Evolutionary conservation across 352 stramenopile species (phyloP).

Genomic region (Pythium aristosporum): DNA sequence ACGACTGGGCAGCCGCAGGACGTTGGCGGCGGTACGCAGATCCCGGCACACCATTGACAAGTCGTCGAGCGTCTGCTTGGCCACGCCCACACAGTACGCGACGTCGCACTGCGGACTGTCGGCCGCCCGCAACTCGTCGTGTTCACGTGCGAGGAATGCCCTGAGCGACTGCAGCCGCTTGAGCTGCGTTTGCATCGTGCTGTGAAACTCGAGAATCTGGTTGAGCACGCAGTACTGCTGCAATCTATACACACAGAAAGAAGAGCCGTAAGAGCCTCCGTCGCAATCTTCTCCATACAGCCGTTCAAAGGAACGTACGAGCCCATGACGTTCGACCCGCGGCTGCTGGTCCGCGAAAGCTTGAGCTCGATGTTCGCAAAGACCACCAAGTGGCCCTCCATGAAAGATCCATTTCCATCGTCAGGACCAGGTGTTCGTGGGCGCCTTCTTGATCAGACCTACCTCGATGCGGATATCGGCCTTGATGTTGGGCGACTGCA

Average conservation of each 20-base stretch:
- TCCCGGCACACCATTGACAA: constrained; percentile 57
- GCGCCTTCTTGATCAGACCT: background rate
- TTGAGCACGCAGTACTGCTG: constrained; percentile 84
- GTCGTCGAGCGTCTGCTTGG: constrained; percentile 47
- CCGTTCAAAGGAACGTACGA: constrained; percentile 34
- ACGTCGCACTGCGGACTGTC: constrained; percentile 51
- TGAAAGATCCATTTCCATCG: too few relatives aligned
- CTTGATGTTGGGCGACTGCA: constrained; percentile 48
- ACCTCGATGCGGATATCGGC: constrained; percentile 75
- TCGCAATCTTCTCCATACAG: background rate
- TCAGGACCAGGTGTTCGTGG: too few relatives aligned
- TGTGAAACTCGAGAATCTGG: constrained; percentile 85
- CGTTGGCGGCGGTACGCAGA: constrained; percentile 66
- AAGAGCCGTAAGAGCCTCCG: background rate
- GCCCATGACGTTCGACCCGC: constrained; percentile 37
- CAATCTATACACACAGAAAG: constrained; percentile 33
- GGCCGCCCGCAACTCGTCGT: constrained; percentile 35
- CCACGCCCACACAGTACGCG: constrained; percentile 52
- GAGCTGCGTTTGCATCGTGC: constrained; percentile 60
- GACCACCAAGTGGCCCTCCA: constrained; percentile 71
- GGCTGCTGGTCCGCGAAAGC: constrained; percentile 55
- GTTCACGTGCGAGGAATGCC: constrained; percentile 45
- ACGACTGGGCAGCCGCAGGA: constrained; percentile 68
- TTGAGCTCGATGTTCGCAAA: constrained; percentile 72
- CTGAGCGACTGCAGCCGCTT: constrained; percentile 47